These are phyloP conservation scores for Arthroderma sp. DNA, from an alignment of 2,329 filamentous ascomycete genomes.

Conservation along the genomic window DNA sequence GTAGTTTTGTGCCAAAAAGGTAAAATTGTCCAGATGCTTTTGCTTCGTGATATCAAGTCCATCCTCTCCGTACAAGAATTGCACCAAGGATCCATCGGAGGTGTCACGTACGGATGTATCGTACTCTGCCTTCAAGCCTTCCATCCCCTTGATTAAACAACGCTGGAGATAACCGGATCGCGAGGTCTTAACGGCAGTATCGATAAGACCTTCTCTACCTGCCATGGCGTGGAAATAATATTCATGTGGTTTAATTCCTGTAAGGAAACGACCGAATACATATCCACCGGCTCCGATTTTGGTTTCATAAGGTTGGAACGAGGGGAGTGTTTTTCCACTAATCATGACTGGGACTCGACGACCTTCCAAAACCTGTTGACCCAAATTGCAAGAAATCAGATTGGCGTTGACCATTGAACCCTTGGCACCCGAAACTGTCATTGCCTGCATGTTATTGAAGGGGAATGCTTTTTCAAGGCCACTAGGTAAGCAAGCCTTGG, in stretches of 20 bases:
- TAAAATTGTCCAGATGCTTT: slow-evolving; percentile 79
- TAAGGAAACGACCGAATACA: slow-evolving; percentile 92
- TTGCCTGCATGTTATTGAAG: slow-evolving; percentile 96
- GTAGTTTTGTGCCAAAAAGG: slow-evolving; percentile 79
- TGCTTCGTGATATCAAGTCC: slow-evolving; percentile 90
- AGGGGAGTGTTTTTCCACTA: slow-evolving; percentile 89
- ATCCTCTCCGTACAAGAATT: slow-evolving; percentile 95
- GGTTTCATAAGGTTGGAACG: slow-evolving; percentile 85
- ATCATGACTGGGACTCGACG: slow-evolving; percentile 94
- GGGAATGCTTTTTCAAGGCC: slow-evolving; percentile 87
- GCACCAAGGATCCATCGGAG: slow-evolving; percentile 81
- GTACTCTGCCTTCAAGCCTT: slow-evolving; percentile 82
- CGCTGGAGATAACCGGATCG: slow-evolving; percentile 92
- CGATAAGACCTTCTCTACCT: slow-evolving; percentile 92
- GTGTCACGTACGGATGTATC: slow-evolving; percentile 81
- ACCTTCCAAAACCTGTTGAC: slow-evolving; percentile 92
- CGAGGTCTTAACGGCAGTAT: slow-evolving; percentile 97
- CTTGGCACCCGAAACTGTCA: slow-evolving; percentile 95
- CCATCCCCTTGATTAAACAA: slow-evolving; percentile 97
- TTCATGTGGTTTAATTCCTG: slow-evolving; percentile 90
- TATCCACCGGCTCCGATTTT: slow-evolving; percentile 83
- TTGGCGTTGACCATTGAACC: slow-evolving; percentile 89
- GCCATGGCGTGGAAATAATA: slow-evolving; percentile 99
- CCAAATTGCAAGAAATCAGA: slow-evolving; percentile 92
- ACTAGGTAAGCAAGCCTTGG: slow-evolving; percentile 62